phyloP scores from a whole-genome alignment of 495 filamentous ascomycete species.

The Beverwykella pulmonaria region DNA sequence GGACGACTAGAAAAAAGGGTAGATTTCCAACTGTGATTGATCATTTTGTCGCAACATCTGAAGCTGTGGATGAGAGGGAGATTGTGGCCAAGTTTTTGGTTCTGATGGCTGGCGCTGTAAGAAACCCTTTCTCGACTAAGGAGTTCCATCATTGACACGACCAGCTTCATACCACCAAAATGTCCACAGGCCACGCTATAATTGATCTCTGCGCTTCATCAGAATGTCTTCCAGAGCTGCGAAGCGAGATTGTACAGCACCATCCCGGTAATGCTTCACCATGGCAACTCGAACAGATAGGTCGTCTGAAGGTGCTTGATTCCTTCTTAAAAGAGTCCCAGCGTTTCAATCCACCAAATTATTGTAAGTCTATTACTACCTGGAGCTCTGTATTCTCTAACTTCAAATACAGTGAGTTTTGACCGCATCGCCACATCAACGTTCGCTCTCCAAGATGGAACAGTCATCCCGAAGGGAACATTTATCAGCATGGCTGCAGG shows the following conservation, averaged over 20 bases:
- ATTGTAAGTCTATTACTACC: slow-evolving; percentile 1
- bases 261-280: not conserved
- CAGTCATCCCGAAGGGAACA: not conserved
- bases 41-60: slow-evolving; percentile 10
- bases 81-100: slow-evolving; percentile 14
- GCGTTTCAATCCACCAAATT: slow-evolving; percentile 10
- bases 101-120: slow-evolving; percentile 5
- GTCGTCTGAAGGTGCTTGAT: not conserved
- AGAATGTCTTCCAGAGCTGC: not conserved
- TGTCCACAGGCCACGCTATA: slow-evolving; percentile 2
- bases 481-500: slow-evolving; percentile 19
- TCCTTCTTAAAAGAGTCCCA: slow-evolving; percentile 11
- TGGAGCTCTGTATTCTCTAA: not conserved
- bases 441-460: slow-evolving; percentile 9
- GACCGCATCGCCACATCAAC: slow-evolving; percentile 7
- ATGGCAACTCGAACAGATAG: not conserved
- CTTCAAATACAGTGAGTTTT: slow-evolving; percentile 11
- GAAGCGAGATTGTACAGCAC: not conserved
- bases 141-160: not conserved
- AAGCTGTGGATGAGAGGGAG: slow-evolving; percentile 6
- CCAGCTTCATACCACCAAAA: slow-evolving; percentile 11
- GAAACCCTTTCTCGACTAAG: not conserved
- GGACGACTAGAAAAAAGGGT: not conserved
- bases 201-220: slow-evolving; percentile 6
- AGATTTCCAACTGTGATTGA: not conserved